These are phyloP conservation scores for Allium sativum DNA, from an alignment of 106 monocot genomes.

Conservation along the genomic window DNA sequence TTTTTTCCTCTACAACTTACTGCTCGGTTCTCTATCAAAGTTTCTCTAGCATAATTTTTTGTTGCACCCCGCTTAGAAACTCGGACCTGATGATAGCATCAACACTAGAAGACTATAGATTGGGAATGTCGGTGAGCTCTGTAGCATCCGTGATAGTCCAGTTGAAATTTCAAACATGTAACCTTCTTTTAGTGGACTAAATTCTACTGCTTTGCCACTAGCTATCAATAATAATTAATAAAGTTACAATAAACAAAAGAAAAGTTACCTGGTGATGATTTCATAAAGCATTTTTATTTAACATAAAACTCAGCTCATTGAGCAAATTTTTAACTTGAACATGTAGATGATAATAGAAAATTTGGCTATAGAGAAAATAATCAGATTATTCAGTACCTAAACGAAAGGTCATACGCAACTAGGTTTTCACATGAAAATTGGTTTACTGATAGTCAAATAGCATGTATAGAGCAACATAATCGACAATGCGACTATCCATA, in stretches of 20 bases:
- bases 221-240: slow-evolving; percentile 29
- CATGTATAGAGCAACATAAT: no score
- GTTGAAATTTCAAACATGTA: slow-evolving; percentile 96
- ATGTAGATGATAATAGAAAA: not conserved
- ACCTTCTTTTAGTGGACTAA: slow-evolving; percentile 72
- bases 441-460: no score
- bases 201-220: slow-evolving; percentile 81
- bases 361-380: not conserved
- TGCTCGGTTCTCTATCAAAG: slow-evolving; percentile 50
- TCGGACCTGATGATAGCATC: slow-evolving; percentile 80
- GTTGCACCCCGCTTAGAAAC: slow-evolving; percentile 53
- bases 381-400: no score
- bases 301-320: no score
- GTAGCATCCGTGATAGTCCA: slow-evolving; percentile 67
- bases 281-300: no score
- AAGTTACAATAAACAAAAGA: not conserved
- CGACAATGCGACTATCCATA: no score
- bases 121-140: no score
- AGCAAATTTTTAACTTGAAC: no score
- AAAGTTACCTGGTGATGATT: no score
- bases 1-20: not conserved
- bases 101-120: slow-evolving; percentile 48
- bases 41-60: slow-evolving; percentile 77
- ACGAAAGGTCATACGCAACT: no score
- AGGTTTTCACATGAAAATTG: no score